Evolutionary conservation across 768 basidiomycete species (phyloP).

Genomic region (Auricularia sp.): DNA sequence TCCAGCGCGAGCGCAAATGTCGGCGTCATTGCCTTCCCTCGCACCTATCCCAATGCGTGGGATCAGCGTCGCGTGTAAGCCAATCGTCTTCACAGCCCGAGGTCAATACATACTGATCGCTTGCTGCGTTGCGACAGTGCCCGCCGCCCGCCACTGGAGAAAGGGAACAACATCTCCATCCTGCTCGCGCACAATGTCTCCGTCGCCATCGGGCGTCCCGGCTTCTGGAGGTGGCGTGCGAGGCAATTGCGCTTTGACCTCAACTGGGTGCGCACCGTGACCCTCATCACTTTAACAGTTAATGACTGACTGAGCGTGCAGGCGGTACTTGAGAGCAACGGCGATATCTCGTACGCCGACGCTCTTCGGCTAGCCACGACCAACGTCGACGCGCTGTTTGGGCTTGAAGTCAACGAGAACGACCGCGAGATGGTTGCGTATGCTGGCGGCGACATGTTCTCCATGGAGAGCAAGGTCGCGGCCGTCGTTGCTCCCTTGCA

Average conservation of each 20-base stretch:
- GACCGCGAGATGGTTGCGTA: slow-evolving; percentile 44
- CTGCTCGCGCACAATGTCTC: slow-evolving; percentile 23
- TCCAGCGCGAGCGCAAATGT: slow-evolving; percentile 42
- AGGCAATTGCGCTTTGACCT: slow-evolving; percentile 71
- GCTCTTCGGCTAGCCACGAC: slow-evolving; percentile 45
- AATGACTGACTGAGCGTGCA: slow-evolving; percentile 9
- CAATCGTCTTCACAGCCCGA: too few relatives aligned
- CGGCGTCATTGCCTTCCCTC: slow-evolving; percentile 62
- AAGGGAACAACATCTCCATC: slow-evolving; percentile 20
- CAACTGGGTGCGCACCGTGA: slow-evolving; percentile 54
- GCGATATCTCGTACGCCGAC: slow-evolving; percentile 30
- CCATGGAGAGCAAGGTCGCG: slow-evolving; percentile 37
- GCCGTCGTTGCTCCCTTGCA: slow-evolving; percentile 42
- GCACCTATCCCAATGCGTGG: slow-evolving; percentile 64
- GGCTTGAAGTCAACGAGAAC: slow-evolving; percentile 17
- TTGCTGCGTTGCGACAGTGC: slow-evolving; percentile 13
- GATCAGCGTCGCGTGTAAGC: slow-evolving; percentile 52
- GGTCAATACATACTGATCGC: too few relatives aligned
- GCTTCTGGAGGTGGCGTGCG: slow-evolving; percentile 50
- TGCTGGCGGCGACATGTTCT: slow-evolving; percentile 43
- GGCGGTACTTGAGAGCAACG: slow-evolving; percentile 32
- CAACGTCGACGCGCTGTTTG: slow-evolving; percentile 47
- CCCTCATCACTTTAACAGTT: too few relatives aligned
- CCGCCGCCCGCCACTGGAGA: slow-evolving; percentile 24
- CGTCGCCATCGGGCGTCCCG: slow-evolving; percentile 19